Evolutionary conservation across 2,329 filamentous ascomycete genomes (phyloP).

Genomic region (Colletotrichum sp.): DNA sequence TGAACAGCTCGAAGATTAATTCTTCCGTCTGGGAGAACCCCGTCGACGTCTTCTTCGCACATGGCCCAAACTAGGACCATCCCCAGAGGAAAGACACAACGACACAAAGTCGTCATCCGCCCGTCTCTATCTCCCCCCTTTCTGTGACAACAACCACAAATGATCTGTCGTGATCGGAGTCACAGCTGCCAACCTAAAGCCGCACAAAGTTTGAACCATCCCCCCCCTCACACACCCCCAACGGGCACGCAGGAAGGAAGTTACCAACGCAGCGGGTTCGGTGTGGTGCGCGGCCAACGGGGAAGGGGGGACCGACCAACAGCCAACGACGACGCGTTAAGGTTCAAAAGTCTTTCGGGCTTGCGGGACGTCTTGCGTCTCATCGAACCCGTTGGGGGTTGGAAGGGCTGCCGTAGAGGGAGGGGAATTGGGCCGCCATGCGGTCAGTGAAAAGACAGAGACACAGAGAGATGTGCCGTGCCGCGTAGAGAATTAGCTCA

Average conservation of each 20-base stretch:
- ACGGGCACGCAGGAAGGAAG: not conserved
- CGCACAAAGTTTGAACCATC: not conserved
- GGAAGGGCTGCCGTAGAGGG: not conserved
- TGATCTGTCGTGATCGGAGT: conserved; percentile 13
- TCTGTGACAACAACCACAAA: not conserved
- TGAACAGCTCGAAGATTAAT: not conserved
- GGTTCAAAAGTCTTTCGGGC: not conserved
- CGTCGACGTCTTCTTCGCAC: not conserved
- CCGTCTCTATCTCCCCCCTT: not conserved
- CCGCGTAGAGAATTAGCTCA: not conserved
- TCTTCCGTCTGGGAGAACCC: not conserved
- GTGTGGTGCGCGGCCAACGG: not conserved
- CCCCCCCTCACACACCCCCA: not conserved
- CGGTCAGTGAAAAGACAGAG: not conserved
- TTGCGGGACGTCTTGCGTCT: not conserved
- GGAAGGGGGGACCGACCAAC: not conserved
- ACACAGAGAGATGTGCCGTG: not conserved
- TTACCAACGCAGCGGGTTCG: not conserved
- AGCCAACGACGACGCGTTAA: not conserved
- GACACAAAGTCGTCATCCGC: not conserved
- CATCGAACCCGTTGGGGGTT: not conserved
- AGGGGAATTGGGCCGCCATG: not conserved
- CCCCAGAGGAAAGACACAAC: not conserved
- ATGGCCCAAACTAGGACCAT: not conserved
- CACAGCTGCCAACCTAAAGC: conserved; percentile 12